Evolutionary conservation across 768 basidiomycete species (phyloP), one percentile per base, ranked within the genome.

Genomic region (Podaxis sp.): DNA sequence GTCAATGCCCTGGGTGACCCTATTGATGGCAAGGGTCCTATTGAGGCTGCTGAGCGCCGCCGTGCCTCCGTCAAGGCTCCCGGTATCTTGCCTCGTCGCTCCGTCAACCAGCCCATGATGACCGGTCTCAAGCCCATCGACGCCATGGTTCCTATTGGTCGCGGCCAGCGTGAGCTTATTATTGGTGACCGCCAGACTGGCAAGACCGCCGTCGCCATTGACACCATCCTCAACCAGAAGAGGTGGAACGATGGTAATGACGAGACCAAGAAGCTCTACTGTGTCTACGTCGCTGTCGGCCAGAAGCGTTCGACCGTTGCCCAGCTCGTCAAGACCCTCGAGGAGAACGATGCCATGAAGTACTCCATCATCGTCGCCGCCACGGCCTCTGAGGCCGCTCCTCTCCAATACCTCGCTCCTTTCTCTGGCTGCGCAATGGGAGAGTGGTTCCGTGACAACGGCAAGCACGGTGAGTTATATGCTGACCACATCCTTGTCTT

Each of bases 381-480:
- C 67, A 99, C 97, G 62, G 97, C 97, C 60, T 98, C 95, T 27
- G 97, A 99, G 82, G 97, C 97, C 70, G 97, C 97, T 68, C 97
- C 97, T 68, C 85, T 99, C 60, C 97, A 99, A 75, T 99, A 98
- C 81, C 91, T 99, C 69, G 97, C 97, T 70, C 97, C 97, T 67
- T 99, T 99, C 93, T 96, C 97, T 67, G 97, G 97, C 65, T 96
- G 94, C 78, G 97, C 97, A 71, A 99, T 99, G 95, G 97, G 97
- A 75, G 97, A 99, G 81, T 99, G 96, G 96, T 99, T 99, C 97
- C 92, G 94, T 79, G 97, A 99, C 81, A 99, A 99, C 76, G 96
- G 95, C 82, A 98, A 96, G 82, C 97, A 99, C 78, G 95, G 90
- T 90, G 70, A 57, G 87, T 68, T 25, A n/a, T 32, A 1, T 50